phyloP scores from a whole-genome alignment of 139 green algal genomes.

The Haematococcus sp. region DNA sequence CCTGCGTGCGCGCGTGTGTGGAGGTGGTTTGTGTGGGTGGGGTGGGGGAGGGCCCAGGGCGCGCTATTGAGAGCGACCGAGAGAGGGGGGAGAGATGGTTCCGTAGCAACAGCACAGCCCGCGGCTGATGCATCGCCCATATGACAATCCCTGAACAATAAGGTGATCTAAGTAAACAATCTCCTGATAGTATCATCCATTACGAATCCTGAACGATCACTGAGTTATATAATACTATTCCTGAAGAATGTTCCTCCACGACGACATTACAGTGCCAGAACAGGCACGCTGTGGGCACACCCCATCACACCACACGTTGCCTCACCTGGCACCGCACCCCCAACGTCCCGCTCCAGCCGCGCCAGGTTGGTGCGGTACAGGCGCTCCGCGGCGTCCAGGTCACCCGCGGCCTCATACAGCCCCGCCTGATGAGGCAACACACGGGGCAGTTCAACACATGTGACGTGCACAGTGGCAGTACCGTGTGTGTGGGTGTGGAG shows the following conservation, averaged over 20 bases:
- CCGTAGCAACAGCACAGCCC: neutral
- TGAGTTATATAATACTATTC: conserved; percentile 4
- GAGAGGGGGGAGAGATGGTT: too few relatives aligned
- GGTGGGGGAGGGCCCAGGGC: too few relatives aligned
- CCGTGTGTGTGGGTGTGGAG: neutral
- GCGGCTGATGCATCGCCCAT: neutral
- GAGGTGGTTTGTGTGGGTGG: too few relatives aligned
- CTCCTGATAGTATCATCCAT: neutral
- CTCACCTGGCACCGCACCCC: neutral
- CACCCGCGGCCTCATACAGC: conserved; percentile 61
- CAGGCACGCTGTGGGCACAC: too few relatives aligned
- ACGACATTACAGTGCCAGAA: neutral
- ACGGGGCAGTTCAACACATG: neutral
- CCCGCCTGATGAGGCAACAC: conserved; percentile 46
- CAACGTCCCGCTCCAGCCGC: conserved; percentile 61
- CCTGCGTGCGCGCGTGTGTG: neutral
- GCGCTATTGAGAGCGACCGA: neutral
- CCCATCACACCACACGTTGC: too few relatives aligned
- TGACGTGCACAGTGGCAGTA: neutral
- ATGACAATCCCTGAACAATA: neutral
- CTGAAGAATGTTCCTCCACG: neutral
- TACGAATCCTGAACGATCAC: neutral
- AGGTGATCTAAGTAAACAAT: neutral
- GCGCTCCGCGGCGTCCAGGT: conserved; percentile 64
- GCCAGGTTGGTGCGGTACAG: conserved; percentile 77